These are phyloP conservation scores for Melocanna baccifera DNA, from an alignment of 176 grass and related monocot species.

Conservation along the genomic window DNA sequence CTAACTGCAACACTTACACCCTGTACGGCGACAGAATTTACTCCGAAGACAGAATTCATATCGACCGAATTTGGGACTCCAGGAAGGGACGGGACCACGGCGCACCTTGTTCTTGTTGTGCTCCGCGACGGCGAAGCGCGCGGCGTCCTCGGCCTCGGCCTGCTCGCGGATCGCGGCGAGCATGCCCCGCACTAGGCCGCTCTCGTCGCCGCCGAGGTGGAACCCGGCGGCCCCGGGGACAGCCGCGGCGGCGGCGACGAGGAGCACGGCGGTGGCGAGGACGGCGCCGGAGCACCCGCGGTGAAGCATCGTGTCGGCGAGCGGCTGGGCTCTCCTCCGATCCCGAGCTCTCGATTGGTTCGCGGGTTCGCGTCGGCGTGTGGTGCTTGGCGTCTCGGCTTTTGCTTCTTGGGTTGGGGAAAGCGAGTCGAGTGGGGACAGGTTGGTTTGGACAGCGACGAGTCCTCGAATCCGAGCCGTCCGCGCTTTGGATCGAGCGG, in stretches of 20 bases:
- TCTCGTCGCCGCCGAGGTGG: conserved; percentile 52
- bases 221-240: conserved; percentile 28
- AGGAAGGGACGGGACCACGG: neutral
- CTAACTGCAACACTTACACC: neutral
- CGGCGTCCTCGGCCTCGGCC: conserved; percentile 81
- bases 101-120: conserved; percentile 67
- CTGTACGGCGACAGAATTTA: neutral
- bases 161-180: conserved; percentile 51
- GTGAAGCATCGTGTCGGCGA: conserved; percentile 4
- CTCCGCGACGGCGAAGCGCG: conserved; percentile 72
- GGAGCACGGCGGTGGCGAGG: neutral
- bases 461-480: conserved; percentile 15
- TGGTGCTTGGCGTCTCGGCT: conserved; percentile 10
- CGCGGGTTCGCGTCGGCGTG: conserved; percentile 32
- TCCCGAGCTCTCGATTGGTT: conserved; percentile 15
- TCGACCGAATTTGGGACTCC: neutral
- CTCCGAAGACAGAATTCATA: neutral
- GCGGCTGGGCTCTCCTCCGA: neutral
- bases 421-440: conserved; percentile 33
- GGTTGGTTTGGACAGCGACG: conserved; percentile 28
- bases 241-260: neutral
- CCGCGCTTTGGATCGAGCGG: conserved; percentile 16
- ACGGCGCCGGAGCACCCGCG: neutral
- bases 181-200: conserved; percentile 47
- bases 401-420: conserved; percentile 18